Percentiles rank a stretch among this genome's conserved stretches.
phyloP scores from a whole-genome alignment of 2,329 filamentous ascomycete genomes.

The Fusarium coffeatum region DNA sequence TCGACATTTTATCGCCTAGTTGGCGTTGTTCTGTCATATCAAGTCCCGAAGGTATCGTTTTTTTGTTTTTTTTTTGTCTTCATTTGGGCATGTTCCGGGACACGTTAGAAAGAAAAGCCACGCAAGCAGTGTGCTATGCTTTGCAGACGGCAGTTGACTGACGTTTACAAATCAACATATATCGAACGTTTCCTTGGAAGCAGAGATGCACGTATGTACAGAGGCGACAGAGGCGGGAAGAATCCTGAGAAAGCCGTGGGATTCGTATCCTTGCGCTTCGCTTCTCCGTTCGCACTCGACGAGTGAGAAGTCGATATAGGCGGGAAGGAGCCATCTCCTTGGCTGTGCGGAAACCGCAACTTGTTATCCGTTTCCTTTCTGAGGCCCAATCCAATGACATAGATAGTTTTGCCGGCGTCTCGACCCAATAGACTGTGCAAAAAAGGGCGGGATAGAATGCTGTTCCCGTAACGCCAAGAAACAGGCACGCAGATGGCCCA shows the following conservation, averaged over 20 bases:
- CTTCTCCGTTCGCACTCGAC: constrained; percentile 37
- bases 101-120: constrained; percentile 9
- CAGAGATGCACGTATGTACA: constrained; percentile 20
- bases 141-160: constrained; percentile 30
- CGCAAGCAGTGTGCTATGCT: constrained; percentile 22
- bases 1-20: background rate
- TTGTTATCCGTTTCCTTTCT: constrained; percentile 23
- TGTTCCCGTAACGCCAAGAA: constrained; percentile 20
- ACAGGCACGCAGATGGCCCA: constrained; percentile 6
- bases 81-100: background rate
- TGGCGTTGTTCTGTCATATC: constrained; percentile 3
- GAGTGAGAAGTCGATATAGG: constrained; percentile 34
- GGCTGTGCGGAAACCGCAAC: constrained; percentile 25
- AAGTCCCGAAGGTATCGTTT: background rate
- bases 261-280: constrained; percentile 44
- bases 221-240: constrained; percentile 33
- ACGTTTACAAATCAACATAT: constrained; percentile 6
- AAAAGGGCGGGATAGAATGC: constrained; percentile 10
- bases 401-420: constrained; percentile 7
- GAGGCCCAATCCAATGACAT: constrained; percentile 20
- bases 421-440: constrained; percentile 8
- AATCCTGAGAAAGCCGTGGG: constrained; percentile 41
- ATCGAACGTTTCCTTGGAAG: constrained; percentile 24
- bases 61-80: background rate
- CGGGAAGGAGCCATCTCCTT: constrained; percentile 36